Conservation (phyloP, 2,329 filamentous ascomycete species). For the Cephalotrichum gorgonifer region DNA sequence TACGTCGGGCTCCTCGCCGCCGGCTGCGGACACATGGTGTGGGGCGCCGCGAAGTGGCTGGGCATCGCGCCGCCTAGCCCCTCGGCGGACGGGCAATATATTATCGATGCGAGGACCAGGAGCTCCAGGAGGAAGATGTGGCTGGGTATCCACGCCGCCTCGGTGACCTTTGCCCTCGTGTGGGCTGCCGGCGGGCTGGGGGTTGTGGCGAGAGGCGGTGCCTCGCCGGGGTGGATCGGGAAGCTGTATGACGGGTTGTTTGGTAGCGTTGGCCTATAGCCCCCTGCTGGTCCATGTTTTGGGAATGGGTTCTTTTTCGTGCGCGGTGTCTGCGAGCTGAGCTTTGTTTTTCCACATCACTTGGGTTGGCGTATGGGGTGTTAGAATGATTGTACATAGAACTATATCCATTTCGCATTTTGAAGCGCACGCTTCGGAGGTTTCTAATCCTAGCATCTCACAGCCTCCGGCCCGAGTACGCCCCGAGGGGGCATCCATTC, state of each 20-base stretch:
- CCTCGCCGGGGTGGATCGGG: constrained; percentile 67
- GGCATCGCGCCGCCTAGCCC: constrained; percentile 26
- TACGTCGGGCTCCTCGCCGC: constrained; percentile 59
- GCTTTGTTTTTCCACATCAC: background rate
- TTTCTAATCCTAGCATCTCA: background rate
- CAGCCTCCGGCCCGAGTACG: background rate
- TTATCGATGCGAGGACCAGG: constrained; percentile 34
- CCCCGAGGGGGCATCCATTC: background rate
- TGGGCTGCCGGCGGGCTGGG: constrained; percentile 79
- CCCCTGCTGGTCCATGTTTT: too few species aligned
- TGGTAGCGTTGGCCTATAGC: constrained; percentile 18
- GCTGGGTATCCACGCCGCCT: constrained; percentile 60
- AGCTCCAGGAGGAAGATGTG: constrained; percentile 39
- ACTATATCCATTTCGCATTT: background rate
- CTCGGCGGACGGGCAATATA: background rate
- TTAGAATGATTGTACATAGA: background rate
- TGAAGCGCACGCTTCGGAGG: background rate
- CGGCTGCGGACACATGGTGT: constrained; percentile 68
- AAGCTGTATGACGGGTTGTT: constrained; percentile 65
- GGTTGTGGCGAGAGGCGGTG: constrained; percentile 62
- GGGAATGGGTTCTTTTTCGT: background rate
- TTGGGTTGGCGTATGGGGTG: background rate
- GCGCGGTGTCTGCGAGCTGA: background rate
- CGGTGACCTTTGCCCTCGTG: constrained; percentile 45
- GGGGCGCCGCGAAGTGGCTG: constrained; percentile 79